These are phyloP conservation scores for Ogataea thermomethanolica DNA, from an alignment of 805 yeast genomes.

Conservation along the genomic window DNA sequence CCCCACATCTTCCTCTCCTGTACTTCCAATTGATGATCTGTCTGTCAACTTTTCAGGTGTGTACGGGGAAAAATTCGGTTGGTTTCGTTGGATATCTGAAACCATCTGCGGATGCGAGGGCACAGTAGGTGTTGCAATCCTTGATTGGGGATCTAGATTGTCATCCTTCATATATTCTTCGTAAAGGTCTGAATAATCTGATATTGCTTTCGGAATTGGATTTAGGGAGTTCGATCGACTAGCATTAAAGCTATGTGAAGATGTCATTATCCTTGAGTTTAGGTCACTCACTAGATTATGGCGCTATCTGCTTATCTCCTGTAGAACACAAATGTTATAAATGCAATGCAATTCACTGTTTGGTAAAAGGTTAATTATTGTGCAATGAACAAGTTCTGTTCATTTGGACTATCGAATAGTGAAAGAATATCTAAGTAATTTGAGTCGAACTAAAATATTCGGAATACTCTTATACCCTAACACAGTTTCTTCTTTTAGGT, in stretches of 20 bases:
- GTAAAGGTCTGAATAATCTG: conserved; percentile 26
- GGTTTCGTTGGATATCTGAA: conserved; percentile 1
- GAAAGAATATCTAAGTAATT: background rate
- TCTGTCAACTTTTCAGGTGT: background rate
- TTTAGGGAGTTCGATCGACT: conserved; percentile 12
- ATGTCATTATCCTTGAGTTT: background rate
- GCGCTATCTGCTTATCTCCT: no score
- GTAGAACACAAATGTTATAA: background rate
- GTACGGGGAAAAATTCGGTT: conserved; percentile 1
- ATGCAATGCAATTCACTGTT: background rate
- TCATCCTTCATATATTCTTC: conserved; percentile 26
- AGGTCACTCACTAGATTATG: background rate
- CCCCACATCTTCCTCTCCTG: background rate
- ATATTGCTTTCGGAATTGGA: conserved; percentile 6
- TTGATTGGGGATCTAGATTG: background rate
- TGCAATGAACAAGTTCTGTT: background rate
- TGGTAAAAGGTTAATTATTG: background rate
- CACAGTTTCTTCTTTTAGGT: no score
- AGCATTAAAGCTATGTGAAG: conserved; percentile 2
- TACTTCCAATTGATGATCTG: background rate
- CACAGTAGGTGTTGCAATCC: background rate
- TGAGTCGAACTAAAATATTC: no score
- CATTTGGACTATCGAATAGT: conserved; percentile 1
- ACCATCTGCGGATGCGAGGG: background rate
- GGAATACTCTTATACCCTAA: no score